A percentile compares a stretch with the other conserved stretches of the same genome.
Conservation (phyloP, 768 basidiomycete species). For the Rhodotorula babjevae region DNA sequence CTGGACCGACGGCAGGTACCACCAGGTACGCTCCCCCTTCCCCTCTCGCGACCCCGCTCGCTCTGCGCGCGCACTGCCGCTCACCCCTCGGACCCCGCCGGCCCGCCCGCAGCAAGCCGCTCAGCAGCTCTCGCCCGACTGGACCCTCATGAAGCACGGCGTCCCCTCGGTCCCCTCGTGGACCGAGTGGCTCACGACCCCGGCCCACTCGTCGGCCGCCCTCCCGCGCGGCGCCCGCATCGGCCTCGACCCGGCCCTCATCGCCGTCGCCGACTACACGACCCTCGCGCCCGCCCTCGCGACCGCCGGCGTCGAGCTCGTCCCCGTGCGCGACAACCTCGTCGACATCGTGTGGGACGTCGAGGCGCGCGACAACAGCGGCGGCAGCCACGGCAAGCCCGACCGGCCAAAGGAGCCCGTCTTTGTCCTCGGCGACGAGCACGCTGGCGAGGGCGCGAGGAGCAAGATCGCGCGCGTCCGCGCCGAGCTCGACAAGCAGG, state of each 20-base stretch:
- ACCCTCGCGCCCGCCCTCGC: conserved; percentile 58
- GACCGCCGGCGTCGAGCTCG: conserved; percentile 58
- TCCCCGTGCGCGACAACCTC: conserved; percentile 64
- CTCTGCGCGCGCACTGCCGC: neutral
- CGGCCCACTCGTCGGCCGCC: conserved; percentile 48
- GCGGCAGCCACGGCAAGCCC: conserved; percentile 55
- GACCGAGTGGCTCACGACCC: conserved; percentile 77
- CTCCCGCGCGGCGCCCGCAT: conserved; percentile 61
- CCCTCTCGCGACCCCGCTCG: too few species aligned
- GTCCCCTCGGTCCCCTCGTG: conserved; percentile 62
- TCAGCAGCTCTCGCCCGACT: conserved; percentile 81
- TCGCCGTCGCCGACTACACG: conserved; percentile 68
- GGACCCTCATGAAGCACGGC: conserved; percentile 91
- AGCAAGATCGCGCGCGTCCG: conserved; percentile 67
- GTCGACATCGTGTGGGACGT: conserved; percentile 71
- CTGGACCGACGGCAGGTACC: conserved; percentile 95
- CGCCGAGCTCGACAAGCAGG: conserved; percentile 60
- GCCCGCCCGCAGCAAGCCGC: conserved; percentile 64
- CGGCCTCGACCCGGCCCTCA: conserved; percentile 75
- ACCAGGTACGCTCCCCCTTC: conserved; percentile 43
- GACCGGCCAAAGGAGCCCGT: conserved; percentile 62
- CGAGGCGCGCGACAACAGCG: neutral
- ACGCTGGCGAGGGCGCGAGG: conserved; percentile 60
- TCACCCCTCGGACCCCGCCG: neutral
- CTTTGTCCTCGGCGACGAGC: conserved; percentile 67